Conservation (phyloP, 2,329 filamentous ascomycete species). For the Fonsecaea erecta region DNA sequence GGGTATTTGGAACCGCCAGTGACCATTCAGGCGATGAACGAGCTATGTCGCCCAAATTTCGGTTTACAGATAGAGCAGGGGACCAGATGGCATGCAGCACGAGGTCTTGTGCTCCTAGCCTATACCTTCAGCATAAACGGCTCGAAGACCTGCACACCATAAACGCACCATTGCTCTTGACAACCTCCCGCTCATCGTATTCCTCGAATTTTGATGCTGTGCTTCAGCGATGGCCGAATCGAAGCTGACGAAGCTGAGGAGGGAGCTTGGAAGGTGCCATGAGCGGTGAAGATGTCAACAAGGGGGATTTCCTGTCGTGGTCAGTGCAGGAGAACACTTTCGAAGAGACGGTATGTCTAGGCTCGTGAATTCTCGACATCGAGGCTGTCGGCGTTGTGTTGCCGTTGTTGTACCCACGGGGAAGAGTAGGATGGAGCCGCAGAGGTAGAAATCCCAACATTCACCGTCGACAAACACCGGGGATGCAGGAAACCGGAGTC, state of each 20-base stretch:
- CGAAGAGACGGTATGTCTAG: neutral
- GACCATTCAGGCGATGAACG: neutral
- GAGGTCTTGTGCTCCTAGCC: neutral
- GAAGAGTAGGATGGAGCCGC: neutral
- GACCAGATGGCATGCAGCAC: neutral
- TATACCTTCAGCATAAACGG: neutral
- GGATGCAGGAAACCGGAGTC: conserved; percentile 15
- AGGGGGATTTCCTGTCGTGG: neutral
- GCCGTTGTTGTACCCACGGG: neutral
- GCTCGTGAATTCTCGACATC: neutral
- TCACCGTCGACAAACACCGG: conserved; percentile 6
- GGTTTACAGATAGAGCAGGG: neutral
- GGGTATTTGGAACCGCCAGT: neutral
- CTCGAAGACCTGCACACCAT: neutral
- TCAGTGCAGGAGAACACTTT: neutral
- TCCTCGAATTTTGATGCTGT: neutral
- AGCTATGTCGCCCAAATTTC: neutral
- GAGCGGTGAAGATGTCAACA: neutral
- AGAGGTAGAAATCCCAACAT: neutral
- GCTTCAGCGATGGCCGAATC: neutral
- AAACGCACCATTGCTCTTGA: neutral
- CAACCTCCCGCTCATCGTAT: neutral
- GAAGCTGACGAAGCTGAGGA: neutral
- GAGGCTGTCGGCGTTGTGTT: conserved; percentile 1
- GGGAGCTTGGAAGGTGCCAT: neutral